Conservation (phyloP, 2,329 filamentous ascomycete species). For the Fusarium chlamydosporum region DNA sequence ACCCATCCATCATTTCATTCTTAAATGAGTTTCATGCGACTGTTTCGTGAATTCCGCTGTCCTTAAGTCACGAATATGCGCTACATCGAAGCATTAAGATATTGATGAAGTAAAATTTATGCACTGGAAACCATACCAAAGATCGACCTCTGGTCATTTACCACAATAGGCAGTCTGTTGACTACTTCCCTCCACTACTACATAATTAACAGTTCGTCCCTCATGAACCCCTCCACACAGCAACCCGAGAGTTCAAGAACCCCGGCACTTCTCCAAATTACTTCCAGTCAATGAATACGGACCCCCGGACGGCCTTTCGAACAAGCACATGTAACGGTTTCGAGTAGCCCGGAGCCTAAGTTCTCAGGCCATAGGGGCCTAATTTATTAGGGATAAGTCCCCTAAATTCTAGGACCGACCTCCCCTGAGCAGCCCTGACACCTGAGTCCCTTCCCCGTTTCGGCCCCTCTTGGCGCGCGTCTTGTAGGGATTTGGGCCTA, state of each 20-base stretch:
- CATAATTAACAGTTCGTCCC: constrained; percentile 6
- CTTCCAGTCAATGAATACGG: constrained; percentile 18
- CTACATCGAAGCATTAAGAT: not conserved
- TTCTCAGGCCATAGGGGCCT: not conserved
- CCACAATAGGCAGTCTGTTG: constrained; percentile 39
- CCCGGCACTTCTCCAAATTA: constrained; percentile 33
- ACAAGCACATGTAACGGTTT: constrained; percentile 9
- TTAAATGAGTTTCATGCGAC: constrained; percentile 15
- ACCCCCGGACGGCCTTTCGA: not conserved
- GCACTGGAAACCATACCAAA: constrained; percentile 3
- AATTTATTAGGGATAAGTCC: constrained; percentile 17
- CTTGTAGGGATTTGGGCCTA: constrained; percentile 41
- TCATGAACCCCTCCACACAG: constrained; percentile 33
- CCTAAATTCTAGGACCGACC: constrained; percentile 37
- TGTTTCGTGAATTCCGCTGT: not conserved
- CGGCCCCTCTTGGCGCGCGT: constrained; percentile 43
- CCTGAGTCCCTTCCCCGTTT: constrained; percentile 29
- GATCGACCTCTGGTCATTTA: constrained; percentile 17
- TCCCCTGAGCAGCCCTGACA: constrained; percentile 20
- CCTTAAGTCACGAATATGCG: not conserved
- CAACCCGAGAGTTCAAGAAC: constrained; percentile 14
- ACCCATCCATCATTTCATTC: constrained; percentile 7
- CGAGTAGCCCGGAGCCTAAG: not conserved
- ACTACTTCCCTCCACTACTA: constrained; percentile 4
- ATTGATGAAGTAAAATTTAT: not conserved